These are phyloP conservation scores for Alternaria metachromatica DNA, from an alignment of 2,329 filamentous ascomycete genomes.

Conservation along the genomic window DNA sequence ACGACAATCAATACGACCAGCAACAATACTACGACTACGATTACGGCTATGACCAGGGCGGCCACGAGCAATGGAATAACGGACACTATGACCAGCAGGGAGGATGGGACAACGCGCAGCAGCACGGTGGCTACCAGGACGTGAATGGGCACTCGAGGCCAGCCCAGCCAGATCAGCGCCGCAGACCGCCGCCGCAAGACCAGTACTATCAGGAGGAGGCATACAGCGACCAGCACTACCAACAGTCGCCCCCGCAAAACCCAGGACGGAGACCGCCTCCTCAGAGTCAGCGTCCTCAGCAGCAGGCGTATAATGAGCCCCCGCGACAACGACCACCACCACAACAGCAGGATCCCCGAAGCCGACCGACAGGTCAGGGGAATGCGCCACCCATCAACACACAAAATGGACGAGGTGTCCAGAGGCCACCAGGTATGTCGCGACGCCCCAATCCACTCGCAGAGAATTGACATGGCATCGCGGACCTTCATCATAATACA, in stretches of 20 bases:
- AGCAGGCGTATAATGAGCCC: conserved; percentile 28
- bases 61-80: conserved; percentile 45
- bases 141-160: conserved; percentile 30
- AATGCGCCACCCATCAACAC: conserved; percentile 26
- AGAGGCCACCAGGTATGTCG: conserved; percentile 39
- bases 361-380: conserved; percentile 31
- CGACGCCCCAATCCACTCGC: neutral
- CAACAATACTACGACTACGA: conserved; percentile 45
- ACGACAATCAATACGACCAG: conserved; percentile 38
- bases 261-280: conserved; percentile 26
- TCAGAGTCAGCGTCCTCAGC: conserved; percentile 32
- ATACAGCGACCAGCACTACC: conserved; percentile 35
- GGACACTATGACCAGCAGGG: conserved; percentile 44
- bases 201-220: conserved; percentile 37
- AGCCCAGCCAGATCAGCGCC: conserved; percentile 20
- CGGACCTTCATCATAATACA: neutral
- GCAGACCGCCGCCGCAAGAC: conserved; percentile 24
- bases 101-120: conserved; percentile 36
- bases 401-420: conserved; percentile 33
- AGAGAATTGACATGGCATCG: neutral
- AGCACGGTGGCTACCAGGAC: conserved; percentile 32
- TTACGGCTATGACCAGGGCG: conserved; percentile 43
- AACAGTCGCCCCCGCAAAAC: conserved; percentile 31
- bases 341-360: conserved; percentile 37
- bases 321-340: conserved; percentile 32